Conservation (phyloP, 192 early-diverging fungal genomes). For the Mortierella antarctica region DNA sequence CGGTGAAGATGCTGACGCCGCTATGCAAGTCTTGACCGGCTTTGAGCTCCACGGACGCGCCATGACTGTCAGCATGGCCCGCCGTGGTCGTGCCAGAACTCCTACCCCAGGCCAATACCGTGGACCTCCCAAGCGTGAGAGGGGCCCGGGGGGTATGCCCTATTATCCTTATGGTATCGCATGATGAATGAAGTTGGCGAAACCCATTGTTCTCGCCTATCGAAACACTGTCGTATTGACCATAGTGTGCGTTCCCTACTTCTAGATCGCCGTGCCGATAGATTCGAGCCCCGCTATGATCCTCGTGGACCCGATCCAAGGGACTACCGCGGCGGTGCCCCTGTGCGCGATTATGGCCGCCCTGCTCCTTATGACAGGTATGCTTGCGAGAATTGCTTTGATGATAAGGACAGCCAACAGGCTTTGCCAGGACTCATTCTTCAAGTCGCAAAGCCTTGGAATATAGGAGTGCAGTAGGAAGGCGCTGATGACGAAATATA, state of each 20-base stretch:
- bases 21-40: slow-evolving; percentile 73
- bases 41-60: slow-evolving; percentile 83
- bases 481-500: not conserved
- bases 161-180: slow-evolving; percentile 14
- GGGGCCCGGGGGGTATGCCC: slow-evolving; percentile 57
- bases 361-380: slow-evolving; percentile 53
- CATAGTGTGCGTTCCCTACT: not conserved
- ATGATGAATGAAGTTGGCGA: slow-evolving; percentile 14
- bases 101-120: slow-evolving; percentile 86
- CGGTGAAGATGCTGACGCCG: slow-evolving; percentile 74
- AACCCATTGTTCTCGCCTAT: slow-evolving; percentile 37
- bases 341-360: slow-evolving; percentile 48
- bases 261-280: slow-evolving; percentile 50
- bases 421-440: slow-evolving; percentile 39
- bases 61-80: slow-evolving; percentile 84
- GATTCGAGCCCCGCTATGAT: slow-evolving; percentile 61
- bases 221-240: not conserved
- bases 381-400: slow-evolving; percentile 36
- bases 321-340: slow-evolving; percentile 38
- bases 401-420: slow-evolving; percentile 39
- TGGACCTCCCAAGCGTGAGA: slow-evolving; percentile 76
- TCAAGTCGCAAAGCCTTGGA: not conserved
- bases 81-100: slow-evolving; percentile 72
- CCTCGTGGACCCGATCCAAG: slow-evolving; percentile 56
- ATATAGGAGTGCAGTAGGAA: no score